These are phyloP conservation scores for Lepidopterella palustris DNA, from an alignment of 495 filamentous ascomycete species.

Conservation along the genomic window DNA sequence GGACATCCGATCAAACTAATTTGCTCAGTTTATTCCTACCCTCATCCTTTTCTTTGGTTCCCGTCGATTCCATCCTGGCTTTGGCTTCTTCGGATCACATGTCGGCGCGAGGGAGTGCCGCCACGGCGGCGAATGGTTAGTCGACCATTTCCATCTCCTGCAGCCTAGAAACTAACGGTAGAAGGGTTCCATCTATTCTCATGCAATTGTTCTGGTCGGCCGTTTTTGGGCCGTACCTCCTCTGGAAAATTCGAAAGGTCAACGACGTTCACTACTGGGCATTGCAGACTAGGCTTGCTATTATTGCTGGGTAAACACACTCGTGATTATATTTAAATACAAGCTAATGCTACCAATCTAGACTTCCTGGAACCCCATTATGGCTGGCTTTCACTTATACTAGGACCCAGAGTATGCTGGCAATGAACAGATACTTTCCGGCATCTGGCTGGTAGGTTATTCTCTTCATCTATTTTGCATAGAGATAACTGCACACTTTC, in stretches of 20 bases:
- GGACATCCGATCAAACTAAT: slow-evolving; percentile 9
- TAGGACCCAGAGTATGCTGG: slow-evolving; percentile 11
- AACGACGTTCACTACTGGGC: slow-evolving; percentile 36
- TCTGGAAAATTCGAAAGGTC: slow-evolving; percentile 33
- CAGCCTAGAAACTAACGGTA: not conserved
- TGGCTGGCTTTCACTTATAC: slow-evolving; percentile 33
- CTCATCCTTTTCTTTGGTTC: slow-evolving; percentile 59
- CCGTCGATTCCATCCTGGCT: slow-evolving; percentile 53
- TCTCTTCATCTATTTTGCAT: no score
- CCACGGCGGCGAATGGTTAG: slow-evolving; percentile 34
- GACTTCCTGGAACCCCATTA: slow-evolving; percentile 32
- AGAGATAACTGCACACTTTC: no score
- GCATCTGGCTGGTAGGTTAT: slow-evolving; percentile 33
- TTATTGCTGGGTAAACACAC: slow-evolving; percentile 30
- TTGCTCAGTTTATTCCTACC: slow-evolving; percentile 49
- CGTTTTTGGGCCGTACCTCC: slow-evolving; percentile 33
- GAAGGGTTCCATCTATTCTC: slow-evolving; percentile 33
- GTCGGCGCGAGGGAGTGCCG: slow-evolving; percentile 25
- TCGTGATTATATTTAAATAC: not conserved
- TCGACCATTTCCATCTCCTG: not conserved
- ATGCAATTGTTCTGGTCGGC: slow-evolving; percentile 34
- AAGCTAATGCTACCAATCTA: slow-evolving; percentile 14
- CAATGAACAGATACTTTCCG: slow-evolving; percentile 26
- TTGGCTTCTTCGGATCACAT: slow-evolving; percentile 49
- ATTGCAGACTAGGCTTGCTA: slow-evolving; percentile 31